These are phyloP conservation scores for Ceratocystis cubensis DNA, from an alignment of 2,329 filamentous ascomycete species.

Conservation along the genomic window DNA sequence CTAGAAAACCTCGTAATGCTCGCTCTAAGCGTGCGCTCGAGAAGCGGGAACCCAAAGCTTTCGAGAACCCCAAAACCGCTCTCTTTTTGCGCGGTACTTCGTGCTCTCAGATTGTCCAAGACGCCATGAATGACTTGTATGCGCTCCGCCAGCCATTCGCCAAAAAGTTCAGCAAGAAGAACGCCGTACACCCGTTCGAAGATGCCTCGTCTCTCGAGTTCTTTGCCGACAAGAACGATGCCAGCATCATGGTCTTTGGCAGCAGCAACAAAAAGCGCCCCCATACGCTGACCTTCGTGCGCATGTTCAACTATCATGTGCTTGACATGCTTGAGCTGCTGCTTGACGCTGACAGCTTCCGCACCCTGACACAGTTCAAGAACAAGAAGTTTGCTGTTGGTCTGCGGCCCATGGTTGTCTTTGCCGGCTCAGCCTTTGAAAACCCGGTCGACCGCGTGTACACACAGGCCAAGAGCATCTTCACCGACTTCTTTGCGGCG, in stretches of 20 bases:
- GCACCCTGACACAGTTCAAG: conserved; percentile 62
- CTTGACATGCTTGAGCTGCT: conserved; percentile 91
- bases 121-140: conserved; percentile 73
- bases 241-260: conserved; percentile 71
- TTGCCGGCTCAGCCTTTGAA: conserved; percentile 79
- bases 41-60: conserved; percentile 75
- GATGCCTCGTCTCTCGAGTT: conserved; percentile 81
- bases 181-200: conserved; percentile 88
- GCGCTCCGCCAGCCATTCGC: conserved; percentile 72
- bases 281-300: conserved; percentile 69
- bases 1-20: conserved; percentile 53
- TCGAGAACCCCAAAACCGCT: conserved; percentile 82
- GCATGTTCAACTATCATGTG: conserved; percentile 75
- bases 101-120: conserved; percentile 70
- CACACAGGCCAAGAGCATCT: conserved; percentile 72
- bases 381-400: conserved; percentile 64
- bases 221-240: conserved; percentile 93
- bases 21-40: conserved; percentile 92
- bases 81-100: conserved; percentile 81
- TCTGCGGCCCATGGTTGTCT: conserved; percentile 80
- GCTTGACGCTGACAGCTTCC: conserved; percentile 61
- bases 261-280: conserved; percentile 90
- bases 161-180: conserved; percentile 95
- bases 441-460: conserved; percentile 67
- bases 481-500: conserved; percentile 85